Conservation (phyloP, 164 flowering plant genomes). For the Berberis vulgaris region DNA sequence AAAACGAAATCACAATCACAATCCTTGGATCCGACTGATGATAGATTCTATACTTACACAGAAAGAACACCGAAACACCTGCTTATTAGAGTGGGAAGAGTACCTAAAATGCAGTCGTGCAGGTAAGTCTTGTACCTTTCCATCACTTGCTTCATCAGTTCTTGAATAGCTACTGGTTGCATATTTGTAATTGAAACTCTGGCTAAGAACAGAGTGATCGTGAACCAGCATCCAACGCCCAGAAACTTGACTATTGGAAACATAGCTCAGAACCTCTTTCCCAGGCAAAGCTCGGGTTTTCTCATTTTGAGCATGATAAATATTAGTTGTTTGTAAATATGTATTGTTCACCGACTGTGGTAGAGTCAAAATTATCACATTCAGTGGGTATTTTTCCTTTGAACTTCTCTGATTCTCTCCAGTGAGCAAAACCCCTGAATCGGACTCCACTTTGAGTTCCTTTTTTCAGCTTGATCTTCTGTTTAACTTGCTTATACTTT, state of each 20-base stretch:
- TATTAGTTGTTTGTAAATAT: conserved; percentile 26
- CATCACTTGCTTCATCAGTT: no score
- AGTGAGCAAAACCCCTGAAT: conserved; percentile 14
- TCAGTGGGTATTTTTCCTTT: conserved; percentile 32
- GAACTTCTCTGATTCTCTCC: conserved; percentile 7
- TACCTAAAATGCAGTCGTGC: no score
- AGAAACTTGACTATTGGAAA: conserved; percentile 39
- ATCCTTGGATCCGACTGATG: no score
- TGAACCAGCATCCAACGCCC: conserved; percentile 67
- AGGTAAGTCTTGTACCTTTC: no score
- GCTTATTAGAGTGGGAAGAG: no score
- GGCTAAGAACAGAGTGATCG: conserved; percentile 45
- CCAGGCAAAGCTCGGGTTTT: conserved; percentile 1
- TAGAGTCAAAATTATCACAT: conserved; percentile 21
- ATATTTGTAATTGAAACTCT: no score
- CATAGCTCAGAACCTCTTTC: conserved; percentile 7
- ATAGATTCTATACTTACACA: no score
- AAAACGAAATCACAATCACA: no score
- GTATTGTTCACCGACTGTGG: conserved; percentile 24
- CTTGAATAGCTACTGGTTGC: no score
- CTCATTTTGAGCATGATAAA: conserved; percentile 35
- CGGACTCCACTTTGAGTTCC: conserved; percentile 20
- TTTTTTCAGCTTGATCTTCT: conserved; percentile 31
- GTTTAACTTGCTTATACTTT: conserved; percentile 35
- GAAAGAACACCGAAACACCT: no score